These are phyloP conservation scores for Aureobasidium sp. DNA, from an alignment of 2,329 filamentous ascomycete genomes.

Conservation along the genomic window DNA sequence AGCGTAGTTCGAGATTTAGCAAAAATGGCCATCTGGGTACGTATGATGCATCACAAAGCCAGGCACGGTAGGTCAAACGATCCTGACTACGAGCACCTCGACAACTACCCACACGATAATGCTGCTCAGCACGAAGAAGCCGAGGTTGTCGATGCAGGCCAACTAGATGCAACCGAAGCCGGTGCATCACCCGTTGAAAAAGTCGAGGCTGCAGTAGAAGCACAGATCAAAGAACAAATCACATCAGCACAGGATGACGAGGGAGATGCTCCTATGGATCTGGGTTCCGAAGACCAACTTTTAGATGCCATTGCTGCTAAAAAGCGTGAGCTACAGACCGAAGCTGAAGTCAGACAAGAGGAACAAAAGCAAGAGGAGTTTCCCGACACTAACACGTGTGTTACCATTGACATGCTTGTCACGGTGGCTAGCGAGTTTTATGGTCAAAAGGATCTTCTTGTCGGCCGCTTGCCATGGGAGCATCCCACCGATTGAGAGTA, in stretches of 20 bases:
- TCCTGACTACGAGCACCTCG: conserved; percentile 32
- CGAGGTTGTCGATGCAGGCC: not conserved
- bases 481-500: not conserved
- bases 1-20: conserved; percentile 72
- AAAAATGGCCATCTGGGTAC: conserved; percentile 61
- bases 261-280: not conserved
- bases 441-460: conserved; percentile 78
- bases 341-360: conserved; percentile 11
- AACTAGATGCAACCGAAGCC: not conserved
- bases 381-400: conserved; percentile 38
- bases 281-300: not conserved
- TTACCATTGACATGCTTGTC: conserved; percentile 87
- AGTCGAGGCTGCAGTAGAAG: not conserved
- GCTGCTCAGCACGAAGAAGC: conserved; percentile 23
- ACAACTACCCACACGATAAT: conserved; percentile 17
- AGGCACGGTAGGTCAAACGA: conserved; percentile 30
- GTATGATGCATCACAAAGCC: conserved; percentile 39
- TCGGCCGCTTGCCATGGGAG: conserved; percentile 40
- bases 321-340: conserved; percentile 1
- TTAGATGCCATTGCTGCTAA: conserved; percentile 11
- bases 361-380: conserved; percentile 17
- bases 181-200: conserved; percentile 16
- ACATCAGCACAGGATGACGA: not conserved
- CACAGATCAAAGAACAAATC: not conserved
- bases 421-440: conserved; percentile 83